phyloP scores from a whole-genome alignment of 1,284 basidiomycete species.

The Cryptococcus deneoformans region DNA sequence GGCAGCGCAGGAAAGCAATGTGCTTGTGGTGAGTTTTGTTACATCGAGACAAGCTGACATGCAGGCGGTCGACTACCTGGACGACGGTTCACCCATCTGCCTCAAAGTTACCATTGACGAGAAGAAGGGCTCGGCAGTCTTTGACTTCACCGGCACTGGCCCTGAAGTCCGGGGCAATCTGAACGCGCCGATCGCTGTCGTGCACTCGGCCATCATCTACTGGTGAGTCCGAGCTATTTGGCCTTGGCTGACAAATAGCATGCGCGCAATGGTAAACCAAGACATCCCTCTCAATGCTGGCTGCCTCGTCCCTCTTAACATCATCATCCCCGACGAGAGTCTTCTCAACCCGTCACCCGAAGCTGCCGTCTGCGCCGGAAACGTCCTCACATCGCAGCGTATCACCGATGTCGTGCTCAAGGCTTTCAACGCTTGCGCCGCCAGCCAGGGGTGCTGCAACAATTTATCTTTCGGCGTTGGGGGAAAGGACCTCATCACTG shows the following conservation, averaged over 20 bases:
- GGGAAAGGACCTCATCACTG: constrained; percentile 43
- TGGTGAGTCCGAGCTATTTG: constrained; percentile 69
- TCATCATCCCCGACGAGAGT: constrained; percentile 76
- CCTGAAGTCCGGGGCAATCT: constrained; percentile 62
- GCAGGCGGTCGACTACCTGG: constrained; percentile 52
- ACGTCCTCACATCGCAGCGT: constrained; percentile 86
- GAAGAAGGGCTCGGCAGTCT: constrained; percentile 70
- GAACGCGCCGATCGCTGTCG: constrained; percentile 69
- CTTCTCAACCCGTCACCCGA: constrained; percentile 84
- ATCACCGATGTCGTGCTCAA: constrained; percentile 93
- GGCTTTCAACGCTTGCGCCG: constrained; percentile 89
- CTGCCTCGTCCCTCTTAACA: constrained; percentile 56
- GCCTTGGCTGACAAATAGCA: no score
- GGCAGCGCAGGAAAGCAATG: no score
- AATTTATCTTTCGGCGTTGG: constrained; percentile 90
- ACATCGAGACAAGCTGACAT: constrained; percentile 13
- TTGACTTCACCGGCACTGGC: constrained; percentile 87
- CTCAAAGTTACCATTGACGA: constrained; percentile 78
- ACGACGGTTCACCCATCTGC: constrained; percentile 33
- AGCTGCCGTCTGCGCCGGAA: constrained; percentile 41
- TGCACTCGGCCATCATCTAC: constrained; percentile 93
- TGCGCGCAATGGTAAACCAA: constrained; percentile 55
- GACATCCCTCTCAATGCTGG: constrained; percentile 67
- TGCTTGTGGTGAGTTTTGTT: no score
- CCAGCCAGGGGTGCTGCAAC: constrained; percentile 82